Conservation (phyloP, 208 protist genomes). For the Wallacemonas sp. region DNA sequence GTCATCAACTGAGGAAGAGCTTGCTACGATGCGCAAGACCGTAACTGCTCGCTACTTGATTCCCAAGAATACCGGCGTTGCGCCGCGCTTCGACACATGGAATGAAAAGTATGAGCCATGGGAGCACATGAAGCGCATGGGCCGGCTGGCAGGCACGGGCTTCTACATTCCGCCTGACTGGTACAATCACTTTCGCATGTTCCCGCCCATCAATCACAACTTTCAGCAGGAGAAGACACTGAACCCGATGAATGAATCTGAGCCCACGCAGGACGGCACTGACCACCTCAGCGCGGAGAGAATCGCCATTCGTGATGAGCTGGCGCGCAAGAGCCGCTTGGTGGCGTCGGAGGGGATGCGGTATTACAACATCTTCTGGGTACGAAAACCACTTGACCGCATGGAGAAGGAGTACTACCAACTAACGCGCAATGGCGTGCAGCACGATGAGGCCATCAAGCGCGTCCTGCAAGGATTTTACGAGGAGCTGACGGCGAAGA, state of each 20-base stretch:
- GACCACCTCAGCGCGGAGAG: constrained; percentile 61
- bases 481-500: constrained; percentile 77
- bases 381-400: constrained; percentile 89
- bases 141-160: constrained; percentile 79
- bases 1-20: background rate
- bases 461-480: constrained; percentile 80
- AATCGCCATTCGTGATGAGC: constrained; percentile 71
- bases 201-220: constrained; percentile 89
- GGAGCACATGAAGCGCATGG: constrained; percentile 90
- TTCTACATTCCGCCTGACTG: constrained; percentile 93
- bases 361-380: constrained; percentile 93
- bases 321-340: constrained; percentile 79
- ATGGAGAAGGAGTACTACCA: constrained; percentile 91
- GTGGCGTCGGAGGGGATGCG: constrained; percentile 89
- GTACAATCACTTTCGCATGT: constrained; percentile 94
- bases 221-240: constrained; percentile 89
- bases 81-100: constrained; percentile 86
- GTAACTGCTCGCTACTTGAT: constrained; percentile 52
- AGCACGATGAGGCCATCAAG: constrained; percentile 75
- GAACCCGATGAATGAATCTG: constrained; percentile 78
- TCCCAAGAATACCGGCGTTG: constrained; percentile 88
- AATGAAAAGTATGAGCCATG: constrained; percentile 92
- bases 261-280: constrained; percentile 77
- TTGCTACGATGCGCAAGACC: constrained; percentile 42
- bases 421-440: constrained; percentile 65